These are phyloP conservation scores for Omphalea diandra DNA, from an alignment of 441 rosid species.

Conservation along the genomic window DNA sequence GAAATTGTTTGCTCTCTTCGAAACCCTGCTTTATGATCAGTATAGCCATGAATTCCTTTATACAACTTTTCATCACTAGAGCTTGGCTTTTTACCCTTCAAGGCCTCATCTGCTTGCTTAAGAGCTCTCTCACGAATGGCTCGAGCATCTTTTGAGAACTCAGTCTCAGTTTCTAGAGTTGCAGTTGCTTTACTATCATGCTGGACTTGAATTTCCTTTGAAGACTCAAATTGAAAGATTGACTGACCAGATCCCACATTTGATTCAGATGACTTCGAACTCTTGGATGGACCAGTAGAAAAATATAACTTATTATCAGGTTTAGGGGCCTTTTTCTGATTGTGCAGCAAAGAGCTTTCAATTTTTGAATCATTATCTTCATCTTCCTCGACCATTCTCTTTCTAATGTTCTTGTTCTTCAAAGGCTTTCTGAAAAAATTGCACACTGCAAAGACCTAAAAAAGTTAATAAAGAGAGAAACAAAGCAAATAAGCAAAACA, in stretches of 20 bases:
- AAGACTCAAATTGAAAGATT: constrained; percentile 74
- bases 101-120: constrained; percentile 61
- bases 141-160: constrained; percentile 71
- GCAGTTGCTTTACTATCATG: constrained; percentile 85
- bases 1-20: constrained; percentile 87
- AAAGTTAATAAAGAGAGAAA: background rate
- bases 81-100: constrained; percentile 54
- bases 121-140: constrained; percentile 88
- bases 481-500: background rate
- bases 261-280: constrained; percentile 26
- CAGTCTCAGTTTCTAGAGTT: constrained; percentile 84
- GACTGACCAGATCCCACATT: constrained; percentile 36
- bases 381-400: constrained; percentile 53
- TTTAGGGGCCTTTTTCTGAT: constrained; percentile 50
- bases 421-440: constrained; percentile 76
- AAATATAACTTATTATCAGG: constrained; percentile 63
- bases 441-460: constrained; percentile 52
- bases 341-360: constrained; percentile 46
- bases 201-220: constrained; percentile 86
- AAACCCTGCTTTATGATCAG: constrained; percentile 92
- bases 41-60: constrained; percentile 77
- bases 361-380: constrained; percentile 64
- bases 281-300: constrained; percentile 61
- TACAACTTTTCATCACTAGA: constrained; percentile 64
- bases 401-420: constrained; percentile 71